Evolutionary conservation across 2,329 filamentous ascomycete genomes (phyloP).

Genomic region (Sphaerulina populicola): DNA sequence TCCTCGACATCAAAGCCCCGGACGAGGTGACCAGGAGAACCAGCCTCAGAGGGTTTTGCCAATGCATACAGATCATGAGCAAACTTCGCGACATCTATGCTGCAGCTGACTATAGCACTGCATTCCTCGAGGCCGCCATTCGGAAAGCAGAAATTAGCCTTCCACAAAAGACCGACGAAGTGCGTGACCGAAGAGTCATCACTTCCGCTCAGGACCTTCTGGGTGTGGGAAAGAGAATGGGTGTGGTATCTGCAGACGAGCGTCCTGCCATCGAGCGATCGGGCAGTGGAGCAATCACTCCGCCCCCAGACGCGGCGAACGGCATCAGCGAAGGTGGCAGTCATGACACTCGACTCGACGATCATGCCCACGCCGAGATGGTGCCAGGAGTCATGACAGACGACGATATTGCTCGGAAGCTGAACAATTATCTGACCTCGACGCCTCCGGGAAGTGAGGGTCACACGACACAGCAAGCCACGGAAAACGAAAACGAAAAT

Average conservation of each 20-base stretch:
- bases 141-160: constrained; percentile 76
- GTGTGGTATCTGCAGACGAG: constrained; percentile 21
- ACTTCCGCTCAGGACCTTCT: constrained; percentile 42
- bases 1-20: constrained; percentile 83
- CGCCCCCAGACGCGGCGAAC: constrained; percentile 24
- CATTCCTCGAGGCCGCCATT: constrained; percentile 86
- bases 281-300: constrained; percentile 24
- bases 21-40: constrained; percentile 61
- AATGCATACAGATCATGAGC: constrained; percentile 88
- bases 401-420: constrained; percentile 41
- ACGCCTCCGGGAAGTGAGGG: constrained; percentile 40
- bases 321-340: constrained; percentile 1
- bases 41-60: constrained; percentile 72
- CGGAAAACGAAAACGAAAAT: neutral
- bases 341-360: neutral
- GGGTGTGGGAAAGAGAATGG: constrained; percentile 38
- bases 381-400: constrained; percentile 30
- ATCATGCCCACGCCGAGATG: neutral
- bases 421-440: constrained; percentile 45
- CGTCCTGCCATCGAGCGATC: constrained; percentile 5
- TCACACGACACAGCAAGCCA: constrained; percentile 11
- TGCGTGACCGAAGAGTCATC: constrained; percentile 30
- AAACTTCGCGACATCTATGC: constrained; percentile 81
- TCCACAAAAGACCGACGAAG: constrained; percentile 34
- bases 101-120: constrained; percentile 90